Evolutionary conservation across 1,139 yeast genomes (phyloP).

Genomic region (Zygosaccharomyces pseudobailii): DNA sequence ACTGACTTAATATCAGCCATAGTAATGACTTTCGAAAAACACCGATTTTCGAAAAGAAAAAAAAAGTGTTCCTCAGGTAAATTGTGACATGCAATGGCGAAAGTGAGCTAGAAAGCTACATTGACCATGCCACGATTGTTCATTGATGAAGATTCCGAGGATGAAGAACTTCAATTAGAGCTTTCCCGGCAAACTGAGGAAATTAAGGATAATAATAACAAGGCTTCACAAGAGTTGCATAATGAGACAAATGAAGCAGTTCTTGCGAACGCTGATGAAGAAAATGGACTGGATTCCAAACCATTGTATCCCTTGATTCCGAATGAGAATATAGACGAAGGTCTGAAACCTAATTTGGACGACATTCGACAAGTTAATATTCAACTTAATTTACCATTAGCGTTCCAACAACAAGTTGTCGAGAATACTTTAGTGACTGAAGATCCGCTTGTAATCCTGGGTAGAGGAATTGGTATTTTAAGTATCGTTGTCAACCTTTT

Average conservation of each 20-base stretch:
- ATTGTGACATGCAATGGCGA: background rate
- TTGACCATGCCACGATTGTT: slow-evolving; percentile 33
- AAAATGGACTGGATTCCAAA: slow-evolving; percentile 6
- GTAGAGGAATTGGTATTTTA: slow-evolving; percentile 79
- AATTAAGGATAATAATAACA: background rate
- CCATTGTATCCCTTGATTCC: slow-evolving; percentile 35
- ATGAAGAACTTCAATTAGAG: slow-evolving; percentile 30
- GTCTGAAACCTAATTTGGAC: slow-evolving; percentile 27
- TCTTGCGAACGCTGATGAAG: background rate
- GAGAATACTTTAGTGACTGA: slow-evolving; percentile 61
- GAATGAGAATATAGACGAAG: slow-evolving; percentile 21
- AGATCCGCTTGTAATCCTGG: slow-evolving; percentile 74
- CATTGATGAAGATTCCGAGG: slow-evolving; percentile 38
- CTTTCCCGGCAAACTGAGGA: slow-evolving; percentile 20
- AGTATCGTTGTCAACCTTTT: slow-evolving; percentile 68
- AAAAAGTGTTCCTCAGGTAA: too few species aligned
- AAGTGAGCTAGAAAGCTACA: background rate
- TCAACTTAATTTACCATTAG: slow-evolving; percentile 53
- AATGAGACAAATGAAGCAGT: background rate
- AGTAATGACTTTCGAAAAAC: background rate
- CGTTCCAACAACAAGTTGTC: slow-evolving; percentile 70
- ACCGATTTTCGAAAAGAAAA: background rate
- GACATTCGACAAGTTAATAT: slow-evolving; percentile 42
- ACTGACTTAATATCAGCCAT: background rate
- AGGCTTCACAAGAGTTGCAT: slow-evolving; percentile 6